Evolutionary conservation across 306 rosid species (phyloP).

Genomic region (Senna siamea): DNA sequence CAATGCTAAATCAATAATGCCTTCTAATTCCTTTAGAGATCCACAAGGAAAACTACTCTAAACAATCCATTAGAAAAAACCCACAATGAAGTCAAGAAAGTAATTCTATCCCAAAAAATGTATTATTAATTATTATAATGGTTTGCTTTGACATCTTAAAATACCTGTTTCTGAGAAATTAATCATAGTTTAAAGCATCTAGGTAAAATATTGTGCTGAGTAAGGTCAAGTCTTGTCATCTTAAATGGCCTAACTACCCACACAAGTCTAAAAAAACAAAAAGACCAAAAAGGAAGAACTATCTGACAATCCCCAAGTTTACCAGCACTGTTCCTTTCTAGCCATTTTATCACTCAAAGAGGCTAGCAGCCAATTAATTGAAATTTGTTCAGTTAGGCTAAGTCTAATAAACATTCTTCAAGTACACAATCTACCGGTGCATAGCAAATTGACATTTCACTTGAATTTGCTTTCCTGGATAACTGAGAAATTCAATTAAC

Average conservation of each 20-base stretch:
- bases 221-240: neutral
- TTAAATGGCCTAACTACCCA: neutral
- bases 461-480: neutral
- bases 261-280: neutral
- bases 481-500: neutral
- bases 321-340: neutral
- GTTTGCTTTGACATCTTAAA: neutral
- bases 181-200: neutral
- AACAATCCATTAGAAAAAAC: too few relatives aligned
- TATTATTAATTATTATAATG: neutral
- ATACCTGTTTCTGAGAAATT: neutral
- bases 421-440: too few relatives aligned
- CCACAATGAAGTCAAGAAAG: too few relatives aligned
- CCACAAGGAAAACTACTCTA: too few relatives aligned
- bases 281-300: neutral
- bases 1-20: too few relatives aligned
- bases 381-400: neutral
- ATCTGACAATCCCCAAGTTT: neutral
- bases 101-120: too few relatives aligned
- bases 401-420: neutral
- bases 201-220: neutral
- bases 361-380: neutral
- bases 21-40: too few relatives aligned
- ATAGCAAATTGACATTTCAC: constrained; percentile 7
- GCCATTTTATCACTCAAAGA: neutral